phyloP scores from a whole-genome alignment of 1,284 basidiomycete species.

The Ustilago loliicola region DNA sequence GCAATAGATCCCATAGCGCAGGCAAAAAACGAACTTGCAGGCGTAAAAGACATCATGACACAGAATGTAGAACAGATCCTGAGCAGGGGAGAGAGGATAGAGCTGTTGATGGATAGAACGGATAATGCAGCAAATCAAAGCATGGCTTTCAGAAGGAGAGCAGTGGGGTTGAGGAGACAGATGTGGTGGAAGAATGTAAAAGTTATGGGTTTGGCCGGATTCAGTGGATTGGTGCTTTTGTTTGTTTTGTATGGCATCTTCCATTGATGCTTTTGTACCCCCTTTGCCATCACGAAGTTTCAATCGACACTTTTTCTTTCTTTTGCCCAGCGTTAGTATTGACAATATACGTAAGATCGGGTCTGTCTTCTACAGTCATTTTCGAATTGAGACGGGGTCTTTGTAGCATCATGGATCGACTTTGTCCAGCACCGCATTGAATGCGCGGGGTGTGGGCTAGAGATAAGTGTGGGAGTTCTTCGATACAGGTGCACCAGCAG shows the following conservation, averaged over 20 bases:
- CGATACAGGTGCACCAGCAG: conserved; percentile 43
- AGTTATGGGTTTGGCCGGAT: conserved; percentile 78
- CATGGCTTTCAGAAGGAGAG: conserved; percentile 92
- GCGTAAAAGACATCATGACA: conserved; percentile 98
- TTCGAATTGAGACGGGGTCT: no score
- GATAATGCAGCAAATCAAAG: conserved; percentile 95
- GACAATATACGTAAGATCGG: no score
- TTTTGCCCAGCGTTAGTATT: no score
- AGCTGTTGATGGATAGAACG: conserved; percentile 95
- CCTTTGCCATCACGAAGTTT: not conserved
- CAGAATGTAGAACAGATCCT: conserved; percentile 79
- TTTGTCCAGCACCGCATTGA: no score
- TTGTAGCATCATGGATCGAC: no score
- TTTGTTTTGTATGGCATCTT: conserved; percentile 41
- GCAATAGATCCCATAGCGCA: conserved; percentile 85
- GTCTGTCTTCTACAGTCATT: no score
- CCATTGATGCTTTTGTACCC: no score
- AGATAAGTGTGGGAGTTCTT: conserved; percentile 20
- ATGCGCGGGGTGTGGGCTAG: no score
- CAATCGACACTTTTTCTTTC: conserved; percentile 10
- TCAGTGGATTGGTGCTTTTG: conserved; percentile 79
- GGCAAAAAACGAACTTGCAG: conserved; percentile 89
- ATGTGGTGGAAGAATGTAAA: conserved; percentile 90
- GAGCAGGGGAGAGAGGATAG: conserved; percentile 92
- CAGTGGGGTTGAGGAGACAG: conserved; percentile 84